Conservation (phyloP, 371 early-diverging fungal genomes). For the Mortierella sp. region DNA sequence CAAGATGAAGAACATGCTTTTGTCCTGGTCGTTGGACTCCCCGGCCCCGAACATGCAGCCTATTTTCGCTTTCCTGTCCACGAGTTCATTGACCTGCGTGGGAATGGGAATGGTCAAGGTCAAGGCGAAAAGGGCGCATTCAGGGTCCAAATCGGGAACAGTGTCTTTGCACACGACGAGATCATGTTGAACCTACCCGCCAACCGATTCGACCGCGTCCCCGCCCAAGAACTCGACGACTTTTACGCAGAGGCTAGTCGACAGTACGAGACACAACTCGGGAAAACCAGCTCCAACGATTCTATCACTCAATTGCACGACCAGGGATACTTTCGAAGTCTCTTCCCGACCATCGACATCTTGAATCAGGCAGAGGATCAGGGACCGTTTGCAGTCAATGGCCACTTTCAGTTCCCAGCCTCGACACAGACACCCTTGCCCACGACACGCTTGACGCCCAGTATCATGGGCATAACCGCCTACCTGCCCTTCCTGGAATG, state of each 20-base stretch:
- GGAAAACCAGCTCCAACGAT: neutral
- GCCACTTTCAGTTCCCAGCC: conserved; percentile 27
- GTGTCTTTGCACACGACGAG: conserved; percentile 45
- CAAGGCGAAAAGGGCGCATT: conserved; percentile 28
- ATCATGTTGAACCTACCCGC: conserved; percentile 41
- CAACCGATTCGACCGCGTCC: conserved; percentile 31
- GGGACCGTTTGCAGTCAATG: conserved; percentile 26
- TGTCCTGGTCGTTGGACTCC: conserved; percentile 45
- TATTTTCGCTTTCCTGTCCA: conserved; percentile 54
- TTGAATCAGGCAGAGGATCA: neutral
- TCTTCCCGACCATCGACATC: conserved; percentile 13
- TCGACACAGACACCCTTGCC: conserved; percentile 38
- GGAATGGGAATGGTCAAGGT: neutral
- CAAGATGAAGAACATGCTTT: conserved; percentile 51
- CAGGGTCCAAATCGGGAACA: conserved; percentile 44
- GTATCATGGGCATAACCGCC: conserved; percentile 57
- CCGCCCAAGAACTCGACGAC: conserved; percentile 30
- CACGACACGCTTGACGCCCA: conserved; percentile 23
- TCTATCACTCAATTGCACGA: neutral
- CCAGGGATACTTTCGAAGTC: conserved; percentile 21
- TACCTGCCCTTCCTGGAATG: conserved; percentile 59
- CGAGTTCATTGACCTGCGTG: conserved; percentile 34
- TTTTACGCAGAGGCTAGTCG: conserved; percentile 28
- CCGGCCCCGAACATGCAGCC: conserved; percentile 25
- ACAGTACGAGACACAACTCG: conserved; percentile 18